Base-by-base conservation (phyloP, 352 stramenopile species). In the Thalassiosira livingstoniorum region DNA sequence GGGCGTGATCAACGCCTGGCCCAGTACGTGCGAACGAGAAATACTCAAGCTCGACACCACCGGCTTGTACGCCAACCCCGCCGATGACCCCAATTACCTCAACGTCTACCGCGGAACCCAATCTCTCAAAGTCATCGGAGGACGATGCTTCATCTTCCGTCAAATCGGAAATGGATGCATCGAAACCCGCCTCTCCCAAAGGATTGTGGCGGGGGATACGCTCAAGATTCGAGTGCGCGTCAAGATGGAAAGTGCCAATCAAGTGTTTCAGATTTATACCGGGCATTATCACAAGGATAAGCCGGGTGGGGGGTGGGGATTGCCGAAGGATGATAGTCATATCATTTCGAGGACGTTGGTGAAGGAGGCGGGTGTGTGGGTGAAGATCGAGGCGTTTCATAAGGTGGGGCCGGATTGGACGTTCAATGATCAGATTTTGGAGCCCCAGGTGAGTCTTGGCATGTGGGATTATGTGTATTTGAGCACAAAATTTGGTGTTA, bases 181-280 rank as follows among this genome's bases (percentile, higher is more conserved):
- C 23, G 15, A 39, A 1, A 39, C 4, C 4, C 53, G 75, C 10
- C 67, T 85, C 5, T 32, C 29, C 13, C 29, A 75, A 0, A 29
- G 62, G 1, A 47, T 89, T 5, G 2, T 37, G 53, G 37, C 47
- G 21, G 83, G 78, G 1, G 83, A 89, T 43, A 75, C 43, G 0
- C 5, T 89, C 11, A 43, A 31, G 13, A 78, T 89, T 34, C 63
- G 54, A 3, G 32, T 86, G 29, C 74, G 72, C 54, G 54, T 89
- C 4, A 63, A 63, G 3, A 27, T 69, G 18, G 23, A 42, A 3
- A n/a, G n/a, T n/a, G 62, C 25, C 64, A 77, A 21, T 37, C 80
- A 7, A 35, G 39, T 83, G n/a, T 77, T 87, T 32, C 37, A 81
- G 31, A 75, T 87, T 11, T 82, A 83, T 34, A 82, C 80, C 2